Evolutionary conservation across 371 early-diverging fungal species (phyloP).

Genomic region (Apophysomyces elegans): DNA sequence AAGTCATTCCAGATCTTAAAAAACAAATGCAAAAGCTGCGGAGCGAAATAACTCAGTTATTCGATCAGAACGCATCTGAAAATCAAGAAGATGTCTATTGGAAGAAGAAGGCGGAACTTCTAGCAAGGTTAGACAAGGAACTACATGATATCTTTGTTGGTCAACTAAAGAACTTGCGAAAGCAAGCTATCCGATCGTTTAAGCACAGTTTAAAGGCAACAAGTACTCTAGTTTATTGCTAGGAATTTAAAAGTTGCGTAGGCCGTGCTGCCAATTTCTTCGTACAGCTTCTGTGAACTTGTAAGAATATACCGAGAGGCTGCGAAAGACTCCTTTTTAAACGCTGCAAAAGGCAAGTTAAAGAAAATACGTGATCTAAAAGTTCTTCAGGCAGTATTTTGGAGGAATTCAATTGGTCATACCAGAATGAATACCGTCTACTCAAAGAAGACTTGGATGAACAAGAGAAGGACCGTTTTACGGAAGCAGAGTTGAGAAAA

Average conservation of each 20-base stretch:
- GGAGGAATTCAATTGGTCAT: constrained; percentile 80
- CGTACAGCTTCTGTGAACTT: too few relatives aligned
- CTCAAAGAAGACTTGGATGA: constrained; percentile 63
- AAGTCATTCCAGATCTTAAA: constrained; percentile 80
- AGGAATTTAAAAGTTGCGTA: too few relatives aligned
- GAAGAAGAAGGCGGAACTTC: constrained; percentile 83
- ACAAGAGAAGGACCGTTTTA: too few relatives aligned
- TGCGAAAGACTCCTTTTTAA: constrained; percentile 45
- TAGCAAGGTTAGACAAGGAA: constrained; percentile 73
- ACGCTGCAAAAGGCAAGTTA: constrained; percentile 36
- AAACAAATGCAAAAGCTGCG: constrained; percentile 63
- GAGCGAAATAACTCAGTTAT: constrained; percentile 33
- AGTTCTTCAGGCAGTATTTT: constrained; percentile 49
- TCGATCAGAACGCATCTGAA: constrained; percentile 76
- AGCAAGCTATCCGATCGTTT: constrained; percentile 70
- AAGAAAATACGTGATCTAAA: neutral
- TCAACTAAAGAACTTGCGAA: constrained; percentile 86
- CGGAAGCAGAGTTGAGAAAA: too few relatives aligned
- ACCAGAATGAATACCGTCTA: constrained; percentile 62
- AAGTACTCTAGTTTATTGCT: neutral
- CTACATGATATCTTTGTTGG: constrained; percentile 81
- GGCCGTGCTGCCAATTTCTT: too few relatives aligned
- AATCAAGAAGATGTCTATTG: constrained; percentile 90
- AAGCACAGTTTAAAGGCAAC: constrained; percentile 37
- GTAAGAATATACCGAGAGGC: constrained; percentile 35